A percentile compares a stretch with the other conserved stretches of the same genome.
Conservation (phyloP, 768 basidiomycete species). For the Tylopilus vinaceipallidus region DNA sequence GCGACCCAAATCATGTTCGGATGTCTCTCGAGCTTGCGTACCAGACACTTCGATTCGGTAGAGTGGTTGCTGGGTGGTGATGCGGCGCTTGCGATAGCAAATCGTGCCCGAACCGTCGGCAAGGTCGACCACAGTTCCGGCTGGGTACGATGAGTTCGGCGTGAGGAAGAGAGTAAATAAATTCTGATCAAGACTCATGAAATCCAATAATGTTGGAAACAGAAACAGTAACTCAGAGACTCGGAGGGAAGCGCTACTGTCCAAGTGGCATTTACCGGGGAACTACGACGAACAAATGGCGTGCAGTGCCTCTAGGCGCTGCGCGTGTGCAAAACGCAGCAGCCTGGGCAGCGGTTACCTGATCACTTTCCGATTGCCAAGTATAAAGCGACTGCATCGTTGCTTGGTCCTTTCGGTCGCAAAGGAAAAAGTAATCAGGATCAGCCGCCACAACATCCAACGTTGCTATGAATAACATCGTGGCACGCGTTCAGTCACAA, state of each 20-base stretch:
- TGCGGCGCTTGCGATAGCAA: slow-evolving; percentile 72
- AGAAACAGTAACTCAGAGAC: background rate
- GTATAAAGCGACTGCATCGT: too few species aligned
- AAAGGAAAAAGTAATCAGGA: too few species aligned
- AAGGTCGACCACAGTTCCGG: slow-evolving; percentile 58
- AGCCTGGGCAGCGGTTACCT: too few species aligned
- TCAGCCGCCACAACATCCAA: too few species aligned
- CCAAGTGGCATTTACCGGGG: background rate
- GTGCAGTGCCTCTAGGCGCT: too few species aligned
- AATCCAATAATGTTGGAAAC: background rate
- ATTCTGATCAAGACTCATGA: slow-evolving; percentile 83
- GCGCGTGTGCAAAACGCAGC: too few species aligned
- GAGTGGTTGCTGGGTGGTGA: slow-evolving; percentile 40
- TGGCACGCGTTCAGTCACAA: too few species aligned
- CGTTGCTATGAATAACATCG: too few species aligned
- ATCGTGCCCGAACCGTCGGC: slow-evolving; percentile 58
- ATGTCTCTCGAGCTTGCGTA: slow-evolving; percentile 28
- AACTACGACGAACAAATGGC: too few species aligned
- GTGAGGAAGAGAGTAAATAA: slow-evolving; percentile 75
- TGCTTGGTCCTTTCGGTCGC: too few species aligned
- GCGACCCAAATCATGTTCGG: background rate
- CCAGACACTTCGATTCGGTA: slow-evolving; percentile 72
- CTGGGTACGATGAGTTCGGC: slow-evolving; percentile 55
- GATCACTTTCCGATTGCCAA: too few species aligned
- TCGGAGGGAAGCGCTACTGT: background rate